Conservation (phyloP, 495 filamentous ascomycete genomes). For the Neurospora sp. region DNA sequence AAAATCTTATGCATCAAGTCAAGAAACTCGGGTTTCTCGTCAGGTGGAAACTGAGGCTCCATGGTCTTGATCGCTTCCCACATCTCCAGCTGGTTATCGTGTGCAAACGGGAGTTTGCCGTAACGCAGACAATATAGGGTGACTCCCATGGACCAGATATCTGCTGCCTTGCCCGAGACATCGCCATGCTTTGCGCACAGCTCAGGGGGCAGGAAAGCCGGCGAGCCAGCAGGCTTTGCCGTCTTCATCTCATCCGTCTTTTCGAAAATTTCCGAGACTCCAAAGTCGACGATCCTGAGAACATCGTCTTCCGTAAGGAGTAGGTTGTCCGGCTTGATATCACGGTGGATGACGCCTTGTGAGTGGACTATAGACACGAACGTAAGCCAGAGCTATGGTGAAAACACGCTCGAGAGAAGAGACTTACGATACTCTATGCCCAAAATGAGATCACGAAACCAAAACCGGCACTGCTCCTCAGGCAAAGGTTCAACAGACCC, state of each 20-base stretch:
- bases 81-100: slow-evolving; percentile 66
- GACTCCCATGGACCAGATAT: slow-evolving; percentile 98
- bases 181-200: slow-evolving; percentile 83
- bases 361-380: slow-evolving; percentile 53
- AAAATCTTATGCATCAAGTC: slow-evolving; percentile 59
- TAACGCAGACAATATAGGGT: slow-evolving; percentile 89
- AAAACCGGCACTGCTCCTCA: slow-evolving; percentile 72
- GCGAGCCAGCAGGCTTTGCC: slow-evolving; percentile 87
- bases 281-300: slow-evolving; percentile 95
- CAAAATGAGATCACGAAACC: slow-evolving; percentile 92
- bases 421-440: slow-evolving; percentile 83
- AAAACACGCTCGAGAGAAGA: slow-evolving; percentile 3
- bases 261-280: slow-evolving; percentile 96
- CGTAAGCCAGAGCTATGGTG: neutral
- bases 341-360: slow-evolving; percentile 90
- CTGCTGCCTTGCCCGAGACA: slow-evolving; percentile 78
- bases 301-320: slow-evolving; percentile 83
- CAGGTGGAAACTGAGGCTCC: slow-evolving; percentile 35
- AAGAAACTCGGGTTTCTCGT: slow-evolving; percentile 49
- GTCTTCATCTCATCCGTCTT: slow-evolving; percentile 84
- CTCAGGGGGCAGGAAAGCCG: slow-evolving; percentile 90
- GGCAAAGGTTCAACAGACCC: slow-evolving; percentile 75
- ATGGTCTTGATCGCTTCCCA: slow-evolving; percentile 80
- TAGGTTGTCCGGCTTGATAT: slow-evolving; percentile 97
- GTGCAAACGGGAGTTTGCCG: slow-evolving; percentile 75